Base-by-base conservation (phyloP, 1,284 basidiomycete genomes). In the Irpex sp. region DNA sequence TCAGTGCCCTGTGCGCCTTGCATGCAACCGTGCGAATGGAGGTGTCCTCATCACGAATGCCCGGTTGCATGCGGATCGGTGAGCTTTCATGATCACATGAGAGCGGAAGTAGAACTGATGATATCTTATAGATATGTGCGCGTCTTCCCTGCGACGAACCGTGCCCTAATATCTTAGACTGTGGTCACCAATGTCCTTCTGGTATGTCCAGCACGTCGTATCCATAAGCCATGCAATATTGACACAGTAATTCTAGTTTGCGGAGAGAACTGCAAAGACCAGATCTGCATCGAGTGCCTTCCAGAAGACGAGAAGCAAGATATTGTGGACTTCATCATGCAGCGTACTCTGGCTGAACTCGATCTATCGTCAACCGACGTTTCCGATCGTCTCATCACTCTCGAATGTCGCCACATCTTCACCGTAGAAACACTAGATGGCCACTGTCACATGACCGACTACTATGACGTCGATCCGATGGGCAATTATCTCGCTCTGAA, bases 351-450 rank as follows among this genome's bases (percentile, higher is more conserved):
- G 11, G 80, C 73, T 4, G 90, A 93, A 0, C 76, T 92, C 22
- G 79, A 85, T 5, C 79, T 81, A 0, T 81, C 83, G 18, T 73
- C 76, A 2, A 83, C 78, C 2, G 80, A 83, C 2, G 67, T 88
- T 58, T 85, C 88, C 70, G 86, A 90, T 60, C 80, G 88, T 7
- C 77, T 92, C 38, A 90, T 94, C 74, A 92, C 89, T 0, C 82
- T 92, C 38, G 83, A 81, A 15, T 94, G 93, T 75, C 77, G 86
- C 0, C 93, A 94, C 76, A 79, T 86, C 0, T 94, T 94, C 77
- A 93, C 92, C 0, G 87, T 92, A 6, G 91, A 92, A 77, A 91
- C 90, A 0, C 82, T 94, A 38, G 93, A 94, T 71, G 90, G 90
- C 0, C 82, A 86, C 64, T 89, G 88, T 69, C 74, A 80, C 4